Evolutionary conservation across 768 basidiomycete species (phyloP).

Genomic region (Hypsizygus marmoreus): DNA sequence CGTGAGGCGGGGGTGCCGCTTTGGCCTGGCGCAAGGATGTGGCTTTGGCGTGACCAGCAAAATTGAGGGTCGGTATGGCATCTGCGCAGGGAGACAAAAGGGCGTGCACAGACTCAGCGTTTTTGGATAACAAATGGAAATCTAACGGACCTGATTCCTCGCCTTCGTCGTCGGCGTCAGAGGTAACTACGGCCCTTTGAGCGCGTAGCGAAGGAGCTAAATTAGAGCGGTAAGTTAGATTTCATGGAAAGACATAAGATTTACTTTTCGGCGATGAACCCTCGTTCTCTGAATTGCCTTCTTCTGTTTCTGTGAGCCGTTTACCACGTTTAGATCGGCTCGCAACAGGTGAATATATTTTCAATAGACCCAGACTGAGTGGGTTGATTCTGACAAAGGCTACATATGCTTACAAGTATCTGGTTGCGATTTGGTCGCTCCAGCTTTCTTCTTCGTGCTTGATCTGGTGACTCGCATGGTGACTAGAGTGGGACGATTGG

Average conservation of each 20-base stretch:
- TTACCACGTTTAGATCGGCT: neutral
- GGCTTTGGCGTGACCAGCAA: too few species aligned
- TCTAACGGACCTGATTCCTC: too few species aligned
- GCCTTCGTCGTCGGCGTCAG: neutral
- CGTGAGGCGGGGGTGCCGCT: too few species aligned
- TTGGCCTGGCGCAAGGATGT: too few species aligned
- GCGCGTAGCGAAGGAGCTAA: neutral
- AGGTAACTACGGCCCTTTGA: neutral
- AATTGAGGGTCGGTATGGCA: too few species aligned
- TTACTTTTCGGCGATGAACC: neutral
- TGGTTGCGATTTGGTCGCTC: neutral
- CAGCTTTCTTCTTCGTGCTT: neutral
- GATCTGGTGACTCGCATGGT: conserved; percentile 1
- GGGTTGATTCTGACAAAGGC: too few species aligned
- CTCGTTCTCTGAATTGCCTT: neutral
- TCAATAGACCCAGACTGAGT: neutral
- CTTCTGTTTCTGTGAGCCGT: neutral
- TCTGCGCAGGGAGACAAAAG: too few species aligned
- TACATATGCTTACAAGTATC: too few species aligned
- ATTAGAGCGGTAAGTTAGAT: neutral
- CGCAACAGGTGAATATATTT: neutral
- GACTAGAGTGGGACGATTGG: neutral
- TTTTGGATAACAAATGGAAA: too few species aligned
- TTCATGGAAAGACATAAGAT: neutral
- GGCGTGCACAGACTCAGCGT: too few species aligned